Base-by-base conservation (phyloP, 345 rosid species). In the Eucalyptus curtisii region DNA sequence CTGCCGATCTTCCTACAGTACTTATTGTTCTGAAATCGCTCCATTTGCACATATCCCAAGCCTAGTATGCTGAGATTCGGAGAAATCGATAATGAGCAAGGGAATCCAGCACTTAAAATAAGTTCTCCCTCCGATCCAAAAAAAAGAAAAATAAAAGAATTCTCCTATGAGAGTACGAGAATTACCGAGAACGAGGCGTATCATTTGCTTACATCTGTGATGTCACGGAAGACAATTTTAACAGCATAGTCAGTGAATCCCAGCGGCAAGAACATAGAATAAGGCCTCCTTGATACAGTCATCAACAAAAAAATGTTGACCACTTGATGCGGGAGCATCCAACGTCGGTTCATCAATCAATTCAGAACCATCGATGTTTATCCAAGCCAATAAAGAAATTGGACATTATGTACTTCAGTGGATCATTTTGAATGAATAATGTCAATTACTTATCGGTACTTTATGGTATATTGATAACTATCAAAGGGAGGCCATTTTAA, bases 131-230 rank as follows among this genome's bases (percentile, higher is more conserved):
- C 30, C 5, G 0, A 22, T 22, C 61, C 27, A 0, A 22, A 55
- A 52, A 8, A 22, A 2, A 3, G 8, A 53, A 22, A 2, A 52
- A 6, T 2, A 15, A 53, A 22, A 3, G 4, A 8, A 4, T 53
- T 53, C 59, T 53, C 59, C 25, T 53, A 25, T 5, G 7, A 57
- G 64, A 57, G 4, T 25, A 25, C 7, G 5, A 57, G n/a, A 57
- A 57, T 25, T 57, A 57, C 64, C n/a, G 9, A 57, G 64, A 57
- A 25, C 64, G 11, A 57, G n/a, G 30, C 3, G 11, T 57, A 57
- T 57, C 64, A 10, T 53, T 57, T 57, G 64, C 64, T 13, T 57
- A 10, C 3, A 3, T 10, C 64, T 24, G 6, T 57, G 27, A 57
- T 10, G 13, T 57, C 64, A 22, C 64, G 3, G 30, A 24, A 25